Evolutionary conservation across 176 grass and related monocot genomes (phyloP).

Genomic region (Oryza brachyantha): DNA sequence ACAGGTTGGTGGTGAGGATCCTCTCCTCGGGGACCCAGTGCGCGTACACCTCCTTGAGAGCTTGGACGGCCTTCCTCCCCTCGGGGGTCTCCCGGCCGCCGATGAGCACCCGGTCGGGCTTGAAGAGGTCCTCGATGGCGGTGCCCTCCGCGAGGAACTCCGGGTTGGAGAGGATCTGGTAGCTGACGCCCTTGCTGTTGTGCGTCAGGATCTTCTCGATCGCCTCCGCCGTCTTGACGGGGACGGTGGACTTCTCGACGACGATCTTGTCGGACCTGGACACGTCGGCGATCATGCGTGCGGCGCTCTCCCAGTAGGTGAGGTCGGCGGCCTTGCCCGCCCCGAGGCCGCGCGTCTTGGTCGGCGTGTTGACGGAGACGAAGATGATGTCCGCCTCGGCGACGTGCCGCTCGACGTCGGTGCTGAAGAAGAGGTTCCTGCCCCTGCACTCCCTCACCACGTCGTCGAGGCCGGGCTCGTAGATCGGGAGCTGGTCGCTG

Average conservation of each 20-base stretch:
- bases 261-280: constrained; percentile 92
- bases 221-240: constrained; percentile 86
- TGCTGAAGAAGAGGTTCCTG: constrained; percentile 92
- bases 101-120: constrained; percentile 77
- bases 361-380: constrained; percentile 85
- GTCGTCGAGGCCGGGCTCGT: constrained; percentile 78
- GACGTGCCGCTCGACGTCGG: constrained; percentile 71
- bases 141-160: constrained; percentile 87
- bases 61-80: constrained; percentile 70
- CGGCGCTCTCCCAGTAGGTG: constrained; percentile 93
- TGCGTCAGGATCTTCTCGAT: constrained; percentile 92
- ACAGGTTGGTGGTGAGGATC: constrained; percentile 82
- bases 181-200: constrained; percentile 91
- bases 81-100: constrained; percentile 79
- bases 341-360: constrained; percentile 89
- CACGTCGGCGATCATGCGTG: constrained; percentile 89
- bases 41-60: constrained; percentile 77
- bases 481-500: constrained; percentile 79
- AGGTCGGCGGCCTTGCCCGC: constrained; percentile 90
- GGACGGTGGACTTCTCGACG: constrained; percentile 90
- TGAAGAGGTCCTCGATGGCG: constrained; percentile 69
- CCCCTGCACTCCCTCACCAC: constrained; percentile 79
- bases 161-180: constrained; percentile 89
- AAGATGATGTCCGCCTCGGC: constrained; percentile 85
- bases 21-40: constrained; percentile 87